phyloP scores from a whole-genome alignment of 73 alveolate genomes.

The Tetrahymena elliotti region DNA sequence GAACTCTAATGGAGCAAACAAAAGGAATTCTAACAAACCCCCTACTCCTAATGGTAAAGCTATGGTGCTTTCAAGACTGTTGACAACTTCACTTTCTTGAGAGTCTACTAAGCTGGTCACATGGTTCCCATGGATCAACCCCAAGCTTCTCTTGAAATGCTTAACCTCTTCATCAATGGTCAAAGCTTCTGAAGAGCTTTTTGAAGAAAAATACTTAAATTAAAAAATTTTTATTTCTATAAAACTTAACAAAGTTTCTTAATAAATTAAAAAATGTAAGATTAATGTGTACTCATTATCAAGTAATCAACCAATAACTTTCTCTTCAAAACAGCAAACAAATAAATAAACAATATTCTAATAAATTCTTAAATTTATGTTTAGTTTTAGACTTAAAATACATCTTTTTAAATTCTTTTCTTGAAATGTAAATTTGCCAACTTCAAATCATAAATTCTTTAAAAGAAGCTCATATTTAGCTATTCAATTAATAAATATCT shows the following conservation, averaged over 20 bases:
- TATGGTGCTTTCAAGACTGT: slow-evolving; percentile 14
- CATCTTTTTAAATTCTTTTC: too few species aligned
- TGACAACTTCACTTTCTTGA: slow-evolving; percentile 33
- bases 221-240: not conserved
- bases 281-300: too few species aligned
- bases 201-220: not conserved
- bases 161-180: not conserved
- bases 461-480: too few species aligned
- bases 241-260: not conserved
- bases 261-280: not conserved
- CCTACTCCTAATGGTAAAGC: slow-evolving; percentile 42
- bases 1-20: slow-evolving; percentile 41
- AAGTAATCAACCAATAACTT: not conserved
- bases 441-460: too few species aligned
- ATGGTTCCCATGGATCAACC: slow-evolving; percentile 96
- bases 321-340: too few species aligned
- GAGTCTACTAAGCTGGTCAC: slow-evolving; percentile 83
- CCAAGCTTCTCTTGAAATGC: slow-evolving; percentile 41
- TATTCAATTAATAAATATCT: too few species aligned
- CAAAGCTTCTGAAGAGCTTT: not conserved
- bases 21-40: slow-evolving; percentile 34
- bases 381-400: too few species aligned
- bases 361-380: too few species aligned
- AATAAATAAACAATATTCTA: too few species aligned
- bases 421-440: too few species aligned